Conservation (phyloP, 2,329 filamentous ascomycete genomes). For the Xylariales sp. region DNA sequence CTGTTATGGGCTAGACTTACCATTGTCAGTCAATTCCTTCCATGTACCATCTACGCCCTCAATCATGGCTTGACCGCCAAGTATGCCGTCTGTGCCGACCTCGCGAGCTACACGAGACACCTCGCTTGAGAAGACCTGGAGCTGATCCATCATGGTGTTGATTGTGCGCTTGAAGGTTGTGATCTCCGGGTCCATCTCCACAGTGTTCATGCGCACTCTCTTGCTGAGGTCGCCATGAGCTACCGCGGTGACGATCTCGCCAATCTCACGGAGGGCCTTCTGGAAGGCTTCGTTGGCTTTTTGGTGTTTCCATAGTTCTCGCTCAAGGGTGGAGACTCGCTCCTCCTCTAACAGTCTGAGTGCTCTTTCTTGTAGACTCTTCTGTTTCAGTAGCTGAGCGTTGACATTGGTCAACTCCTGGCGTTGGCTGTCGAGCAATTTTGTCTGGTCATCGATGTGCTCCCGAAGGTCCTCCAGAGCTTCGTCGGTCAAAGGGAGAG, state of each 20-base stretch:
- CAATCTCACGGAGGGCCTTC: conserved; percentile 92
- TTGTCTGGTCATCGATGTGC: conserved; percentile 89
- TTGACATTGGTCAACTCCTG: conserved; percentile 82
- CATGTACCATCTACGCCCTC: conserved; percentile 93
- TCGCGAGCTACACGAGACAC: conserved; percentile 92
- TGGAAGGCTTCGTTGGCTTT: conserved; percentile 98
- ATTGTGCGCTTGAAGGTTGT: conserved; percentile 97
- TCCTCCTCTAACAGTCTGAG: conserved; percentile 79
- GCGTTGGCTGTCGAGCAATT: conserved; percentile 82
- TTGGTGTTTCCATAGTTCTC: conserved; percentile 93
- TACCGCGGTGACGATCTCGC: conserved; percentile 94
- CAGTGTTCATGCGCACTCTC: conserved; percentile 90
- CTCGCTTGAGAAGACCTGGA: conserved; percentile 94
- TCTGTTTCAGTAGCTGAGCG: conserved; percentile 79
- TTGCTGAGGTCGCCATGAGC: conserved; percentile 93
- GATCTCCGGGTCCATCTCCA: conserved; percentile 98
- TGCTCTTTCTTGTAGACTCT: conserved; percentile 76
- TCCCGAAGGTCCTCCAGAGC: conserved; percentile 82
- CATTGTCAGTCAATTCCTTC: conserved; percentile 92
- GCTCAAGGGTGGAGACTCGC: conserved; percentile 83
- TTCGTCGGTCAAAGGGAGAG: conserved; percentile 65
- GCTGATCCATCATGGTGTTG: conserved; percentile 98
- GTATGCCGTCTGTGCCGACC: conserved; percentile 90
- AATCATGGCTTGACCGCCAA: conserved; percentile 90
- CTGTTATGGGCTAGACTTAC: conserved; percentile 34